Conservation (phyloP, 2,329 filamentous ascomycete genomes). For the Pseudogymnoascus sp. region DNA sequence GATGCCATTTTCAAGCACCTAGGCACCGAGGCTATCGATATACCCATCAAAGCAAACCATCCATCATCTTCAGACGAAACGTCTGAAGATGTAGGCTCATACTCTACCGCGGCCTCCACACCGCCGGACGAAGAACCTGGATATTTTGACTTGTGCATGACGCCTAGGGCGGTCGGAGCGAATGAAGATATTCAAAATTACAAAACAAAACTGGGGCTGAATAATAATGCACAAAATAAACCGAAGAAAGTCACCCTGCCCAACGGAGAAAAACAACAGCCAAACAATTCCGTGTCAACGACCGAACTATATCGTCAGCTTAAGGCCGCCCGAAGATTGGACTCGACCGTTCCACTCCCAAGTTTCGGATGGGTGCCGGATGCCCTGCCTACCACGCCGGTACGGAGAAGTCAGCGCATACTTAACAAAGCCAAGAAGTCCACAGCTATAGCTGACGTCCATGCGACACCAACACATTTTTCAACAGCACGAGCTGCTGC, state of each 20-base stretch:
- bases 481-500: not conserved
- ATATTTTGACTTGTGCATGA: not conserved
- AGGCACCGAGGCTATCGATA: not conserved
- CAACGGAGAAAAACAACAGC: not conserved
- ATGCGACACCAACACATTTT: not conserved
- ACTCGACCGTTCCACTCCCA: not conserved
- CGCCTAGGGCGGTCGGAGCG: not conserved
- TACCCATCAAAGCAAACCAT: not conserved
- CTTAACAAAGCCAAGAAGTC: not conserved
- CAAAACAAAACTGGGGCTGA: not conserved
- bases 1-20: conserved; percentile 11
- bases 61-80: not conserved
- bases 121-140: not conserved
- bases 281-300: not conserved
- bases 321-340: not conserved
- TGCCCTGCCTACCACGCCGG: not conserved
- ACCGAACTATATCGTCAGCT: not conserved
- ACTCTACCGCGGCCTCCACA: not conserved
- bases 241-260: not conserved
- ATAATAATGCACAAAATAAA: not conserved
- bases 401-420: not conserved
- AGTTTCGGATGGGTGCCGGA: not conserved
- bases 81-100: conserved; percentile 3
- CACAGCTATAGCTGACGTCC: not conserved
- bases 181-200: not conserved